phyloP scores from a whole-genome alignment of 2,329 filamentous ascomycete genomes.

The Aureobasidium subglaciale region DNA sequence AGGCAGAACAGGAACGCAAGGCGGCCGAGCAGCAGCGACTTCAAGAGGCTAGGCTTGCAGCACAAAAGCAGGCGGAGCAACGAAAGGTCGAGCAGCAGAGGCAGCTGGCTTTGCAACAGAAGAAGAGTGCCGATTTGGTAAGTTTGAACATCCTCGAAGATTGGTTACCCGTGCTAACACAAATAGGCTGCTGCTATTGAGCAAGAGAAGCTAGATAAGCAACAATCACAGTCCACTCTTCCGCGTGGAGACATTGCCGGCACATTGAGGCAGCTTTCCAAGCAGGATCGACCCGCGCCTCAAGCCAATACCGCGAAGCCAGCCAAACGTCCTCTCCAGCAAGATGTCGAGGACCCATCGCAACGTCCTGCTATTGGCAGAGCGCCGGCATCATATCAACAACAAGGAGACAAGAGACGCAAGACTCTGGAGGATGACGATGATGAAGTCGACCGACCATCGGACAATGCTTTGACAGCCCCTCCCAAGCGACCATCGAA shows the following conservation, averaged over 20 bases:
- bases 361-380: conserved; percentile 50
- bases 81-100: conserved; percentile 40
- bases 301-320: conserved; percentile 63
- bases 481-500: conserved; percentile 79
- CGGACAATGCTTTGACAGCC: conserved; percentile 62
- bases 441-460: conserved; percentile 51
- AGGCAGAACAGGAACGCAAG: conserved; percentile 31
- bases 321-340: conserved; percentile 67
- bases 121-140: conserved; percentile 12
- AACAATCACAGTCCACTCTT: conserved; percentile 25
- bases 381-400: conserved; percentile 46
- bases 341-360: conserved; percentile 51
- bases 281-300: conserved; percentile 51
- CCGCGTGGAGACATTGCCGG: conserved; percentile 44
- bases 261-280: conserved; percentile 50
- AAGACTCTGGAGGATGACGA: conserved; percentile 64
- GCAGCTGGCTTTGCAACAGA: conserved; percentile 40
- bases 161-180: neutral
- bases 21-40: conserved; percentile 32
- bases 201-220: conserved; percentile 22
- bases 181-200: conserved; percentile 26
- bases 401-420: conserved; percentile 70
- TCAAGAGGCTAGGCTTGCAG: conserved; percentile 31
- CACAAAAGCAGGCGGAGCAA: conserved; percentile 31
- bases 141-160: neutral